Evolutionary conservation across 495 filamentous ascomycete species (phyloP), one percentile per base, ranked within the genome.

Genomic region (Pseudomonodictys pantanalensis): DNA sequence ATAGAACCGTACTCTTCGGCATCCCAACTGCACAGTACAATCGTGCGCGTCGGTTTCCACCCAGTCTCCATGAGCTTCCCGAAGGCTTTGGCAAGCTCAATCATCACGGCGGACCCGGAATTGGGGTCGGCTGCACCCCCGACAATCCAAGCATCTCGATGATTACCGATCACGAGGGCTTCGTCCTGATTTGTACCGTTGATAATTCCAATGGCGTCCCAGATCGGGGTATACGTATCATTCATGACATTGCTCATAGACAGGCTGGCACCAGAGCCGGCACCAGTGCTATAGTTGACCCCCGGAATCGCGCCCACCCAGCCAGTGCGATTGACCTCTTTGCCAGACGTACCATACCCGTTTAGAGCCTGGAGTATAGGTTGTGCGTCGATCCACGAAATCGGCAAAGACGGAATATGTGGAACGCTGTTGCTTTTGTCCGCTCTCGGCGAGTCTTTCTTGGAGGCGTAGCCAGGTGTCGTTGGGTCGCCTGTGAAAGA

Each of bases 1-100:
- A 87, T 68, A 8, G 86, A 69, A 6, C 80, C 83, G 56, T 86
- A 86, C 70, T 73, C 70, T 53, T 73, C 70, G n/a, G 53, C 70
- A 50, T 73, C 70, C 69, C 70, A 73, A 28, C 47, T 58, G 35
- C 32, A 48, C 28, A 73, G 58, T 11, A 73, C 65, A 45, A 69
- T 69, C 2, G 52, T 72, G 11, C 77, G 68, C 25, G 28, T 47
- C 7, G 77, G 77, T 57, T 75, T 76, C 77, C 77, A 79, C 3
- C 77, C 77, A 18, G 48, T 68, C 38, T 69, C 62, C 12, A 71
- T 23, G 43, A 76, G 79, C 33, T 69, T 71, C 20, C 74, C 72
- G 38, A 79, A 75, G 3, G 75, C 67, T 22, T 63, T 68, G 2
- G 67, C 56, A 0, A 79, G 29, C 56, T 79, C 77, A 17, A 73